Base-by-base conservation (phyloP, 2,329 filamentous ascomycete species). In the Talaromyces amestolkiae region DNA sequence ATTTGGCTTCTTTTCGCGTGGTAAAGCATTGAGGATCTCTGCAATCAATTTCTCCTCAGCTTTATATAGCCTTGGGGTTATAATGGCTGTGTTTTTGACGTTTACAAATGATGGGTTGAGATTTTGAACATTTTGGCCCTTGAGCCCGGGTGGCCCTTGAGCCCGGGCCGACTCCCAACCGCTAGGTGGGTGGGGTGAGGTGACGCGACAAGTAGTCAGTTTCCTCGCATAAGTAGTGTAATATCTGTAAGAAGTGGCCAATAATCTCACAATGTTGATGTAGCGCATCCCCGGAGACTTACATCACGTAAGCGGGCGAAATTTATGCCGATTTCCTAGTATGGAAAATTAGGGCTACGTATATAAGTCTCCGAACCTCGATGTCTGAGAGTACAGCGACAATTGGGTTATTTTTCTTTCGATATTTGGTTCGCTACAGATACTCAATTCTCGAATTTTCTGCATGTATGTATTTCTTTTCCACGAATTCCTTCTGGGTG, bases 301-400 rank as follows among this genome's bases (percentile, higher is more conserved):
- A 53, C 49, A 19, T 19, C 24, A 31, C 17, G 49, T 33, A 53
- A 53, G 49, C 49, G 47, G 47, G 11, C 15, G 47, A 51, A 31
- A 51, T 31, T 53, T 9, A 33, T 33, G 17, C 24, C 24, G 24
- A n/a, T 33, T 53, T 33, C 49, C 49, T n/a, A 53, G 17, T 33
- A 33, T 53, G 49, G 49, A 33, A 33, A 53, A 33, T 53, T 53
- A 53, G 49, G 49, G 49, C 49, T 53, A 53, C 15, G 49, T 53
- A 33, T 11, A n/a, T 53, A 53, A 53, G 27, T 53, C 49, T 33
- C 49, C 27, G 49, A 33, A 6, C 27, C 27, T 6, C 27, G 27
- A 31, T 31, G 5, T 31, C 7, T 6, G 3, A 31, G 27, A 33
- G 3, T 3, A 19, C 17, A 53, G 49, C 27, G 33, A 33, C n/a